These are phyloP conservation scores for Escovopsis sp. DNA, from an alignment of 2,329 filamentous ascomycete genomes.

Conservation along the genomic window DNA sequence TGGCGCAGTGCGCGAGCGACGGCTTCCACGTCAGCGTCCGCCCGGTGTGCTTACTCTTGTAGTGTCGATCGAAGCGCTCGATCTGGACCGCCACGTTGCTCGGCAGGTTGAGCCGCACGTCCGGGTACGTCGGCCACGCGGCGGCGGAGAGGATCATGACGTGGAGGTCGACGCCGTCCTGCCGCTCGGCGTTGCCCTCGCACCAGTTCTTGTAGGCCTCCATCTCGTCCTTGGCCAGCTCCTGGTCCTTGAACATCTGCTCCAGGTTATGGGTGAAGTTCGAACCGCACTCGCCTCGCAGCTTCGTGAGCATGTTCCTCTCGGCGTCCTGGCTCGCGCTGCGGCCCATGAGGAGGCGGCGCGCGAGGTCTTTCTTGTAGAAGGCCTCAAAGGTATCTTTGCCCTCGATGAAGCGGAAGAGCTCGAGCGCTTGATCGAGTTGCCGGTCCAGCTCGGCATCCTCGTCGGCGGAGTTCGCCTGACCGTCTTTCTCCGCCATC, in stretches of 20 bases:
- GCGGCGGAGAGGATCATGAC: conserved; percentile 85
- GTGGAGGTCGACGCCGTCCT: conserved; percentile 43
- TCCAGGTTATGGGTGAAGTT: conserved; percentile 95
- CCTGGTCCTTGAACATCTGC: conserved; percentile 98
- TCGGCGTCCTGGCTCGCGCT: conserved; percentile 93
- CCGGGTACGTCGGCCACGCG: conserved; percentile 85
- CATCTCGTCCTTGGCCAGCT: conserved; percentile 87
- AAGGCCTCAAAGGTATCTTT: conserved; percentile 98
- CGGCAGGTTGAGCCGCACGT: conserved; percentile 57
- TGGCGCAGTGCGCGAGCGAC: conserved; percentile 74
- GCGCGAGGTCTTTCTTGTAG: conserved; percentile 94
- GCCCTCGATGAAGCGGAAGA: conserved; percentile 93
- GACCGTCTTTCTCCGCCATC: conserved; percentile 43
- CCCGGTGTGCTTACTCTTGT: conserved; percentile 79
- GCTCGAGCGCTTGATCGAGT: conserved; percentile 78
- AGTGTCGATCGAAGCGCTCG: conserved; percentile 69
- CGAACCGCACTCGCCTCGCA: conserved; percentile 85
- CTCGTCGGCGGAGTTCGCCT: conserved; percentile 63
- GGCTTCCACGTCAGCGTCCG: conserved; percentile 85
- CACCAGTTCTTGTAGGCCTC: conserved; percentile 62
- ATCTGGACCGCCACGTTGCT: conserved; percentile 60
- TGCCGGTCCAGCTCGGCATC: conserved; percentile 85
- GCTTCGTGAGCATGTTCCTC: conserved; percentile 80
- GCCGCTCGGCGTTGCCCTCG: conserved; percentile 32
- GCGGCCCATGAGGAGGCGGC: conserved; percentile 75